A percentile compares a stretch with the other conserved stretches of the same genome.
These are phyloP conservation scores for Camellia sinensis DNA, from an alignment of 148 eudicot species.

Conservation along the genomic window DNA sequence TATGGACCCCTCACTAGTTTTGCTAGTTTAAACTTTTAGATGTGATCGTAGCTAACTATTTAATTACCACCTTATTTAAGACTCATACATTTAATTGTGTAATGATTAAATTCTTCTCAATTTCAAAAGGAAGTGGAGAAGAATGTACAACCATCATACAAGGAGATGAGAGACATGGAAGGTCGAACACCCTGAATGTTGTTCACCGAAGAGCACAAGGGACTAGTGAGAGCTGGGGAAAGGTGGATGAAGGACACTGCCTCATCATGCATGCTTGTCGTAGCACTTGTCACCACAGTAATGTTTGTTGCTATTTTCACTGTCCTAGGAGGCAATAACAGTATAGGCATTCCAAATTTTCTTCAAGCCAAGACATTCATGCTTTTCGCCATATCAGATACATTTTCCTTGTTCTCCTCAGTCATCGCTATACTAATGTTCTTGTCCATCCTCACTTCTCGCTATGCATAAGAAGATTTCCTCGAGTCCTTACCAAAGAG, in stretches of 20 bases:
- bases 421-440: constrained; percentile 29
- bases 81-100: neutral
- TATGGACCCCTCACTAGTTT: too few species aligned
- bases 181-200: constrained; percentile 16
- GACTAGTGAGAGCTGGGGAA: constrained; percentile 16
- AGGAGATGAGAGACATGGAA: neutral
- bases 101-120: neutral
- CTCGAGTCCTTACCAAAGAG: constrained; percentile 25
- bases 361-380: constrained; percentile 3
- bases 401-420: constrained; percentile 23
- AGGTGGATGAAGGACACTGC: constrained; percentile 34
- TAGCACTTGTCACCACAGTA: constrained; percentile 30
- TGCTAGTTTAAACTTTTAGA: neutral
- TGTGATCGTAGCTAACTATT: neutral
- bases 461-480: constrained; percentile 36
- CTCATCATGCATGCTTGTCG: constrained; percentile 33
- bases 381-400: constrained; percentile 22
- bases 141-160: constrained; percentile 16
- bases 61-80: neutral
- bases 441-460: constrained; percentile 35
- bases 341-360: neutral
- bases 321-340: constrained; percentile 18
- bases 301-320: constrained; percentile 20
- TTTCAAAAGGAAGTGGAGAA: constrained; percentile 8
- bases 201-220: constrained; percentile 19